phyloP scores from a whole-genome alignment of 306 rosid genomes.

The Rosa persica region DNA sequence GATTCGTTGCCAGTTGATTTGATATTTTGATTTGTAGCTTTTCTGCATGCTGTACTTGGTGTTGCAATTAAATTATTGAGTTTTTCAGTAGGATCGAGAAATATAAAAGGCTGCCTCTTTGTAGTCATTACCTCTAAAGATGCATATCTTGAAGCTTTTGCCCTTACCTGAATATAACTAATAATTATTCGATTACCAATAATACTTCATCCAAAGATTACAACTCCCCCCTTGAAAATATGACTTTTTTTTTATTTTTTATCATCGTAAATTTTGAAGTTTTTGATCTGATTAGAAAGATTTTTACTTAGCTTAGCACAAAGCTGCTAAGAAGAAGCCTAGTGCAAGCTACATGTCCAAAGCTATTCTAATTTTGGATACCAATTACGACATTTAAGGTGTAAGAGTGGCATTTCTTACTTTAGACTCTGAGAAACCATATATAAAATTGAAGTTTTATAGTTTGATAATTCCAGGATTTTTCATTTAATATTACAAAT shows the following conservation, averaged over 20 bases:
- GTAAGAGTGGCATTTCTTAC: neutral
- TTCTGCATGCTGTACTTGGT: slow-evolving; percentile 16
- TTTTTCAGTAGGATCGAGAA: slow-evolving; percentile 2
- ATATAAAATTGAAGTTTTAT: neutral
- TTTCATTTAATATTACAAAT: neutral
- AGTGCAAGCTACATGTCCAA: neutral
- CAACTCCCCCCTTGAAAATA: neutral
- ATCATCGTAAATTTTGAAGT: neutral
- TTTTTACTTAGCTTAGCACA: neutral
- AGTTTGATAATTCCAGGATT: neutral
- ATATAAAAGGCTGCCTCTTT: slow-evolving; percentile 21
- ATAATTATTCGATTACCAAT: neutral
- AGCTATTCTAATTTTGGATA: neutral
- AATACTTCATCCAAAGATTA: neutral
- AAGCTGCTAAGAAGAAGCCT: neutral
- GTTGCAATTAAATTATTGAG: slow-evolving; percentile 23
- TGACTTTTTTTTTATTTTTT: neutral
- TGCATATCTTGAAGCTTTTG: neutral
- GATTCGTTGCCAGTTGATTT: slow-evolving; percentile 62
- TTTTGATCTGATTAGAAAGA: neutral
- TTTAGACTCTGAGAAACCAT: neutral
- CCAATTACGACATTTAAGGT: neutral
- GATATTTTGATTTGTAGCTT: slow-evolving; percentile 48
- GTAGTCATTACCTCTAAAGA: slow-evolving; percentile 14
- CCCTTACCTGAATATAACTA: neutral